These are phyloP conservation scores for Aspergillus affinis DNA, from an alignment of 495 filamentous ascomycete genomes.

Conservation along the genomic window DNA sequence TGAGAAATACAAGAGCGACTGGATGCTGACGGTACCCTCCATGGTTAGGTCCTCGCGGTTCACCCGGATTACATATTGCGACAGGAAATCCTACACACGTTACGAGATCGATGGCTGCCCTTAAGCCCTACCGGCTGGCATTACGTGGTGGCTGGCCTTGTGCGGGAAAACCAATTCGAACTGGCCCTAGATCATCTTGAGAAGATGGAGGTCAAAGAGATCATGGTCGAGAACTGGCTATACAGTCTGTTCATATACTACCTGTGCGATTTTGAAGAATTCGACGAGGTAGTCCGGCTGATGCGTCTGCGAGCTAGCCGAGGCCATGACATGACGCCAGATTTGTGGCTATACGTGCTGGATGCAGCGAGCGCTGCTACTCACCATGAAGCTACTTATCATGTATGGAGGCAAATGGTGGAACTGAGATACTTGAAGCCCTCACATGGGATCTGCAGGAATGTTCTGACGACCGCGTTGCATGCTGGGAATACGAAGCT, in stretches of 20 bases:
- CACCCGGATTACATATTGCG: constrained; percentile 84
- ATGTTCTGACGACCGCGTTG: constrained; percentile 68
- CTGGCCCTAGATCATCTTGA: constrained; percentile 73
- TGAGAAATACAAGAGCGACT: not conserved
- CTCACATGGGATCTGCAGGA: constrained; percentile 58
- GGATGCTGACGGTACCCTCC: constrained; percentile 14
- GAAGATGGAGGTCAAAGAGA: constrained; percentile 57
- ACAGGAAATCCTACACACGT: constrained; percentile 61
- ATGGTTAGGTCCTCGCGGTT: constrained; percentile 65
- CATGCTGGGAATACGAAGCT: constrained; percentile 62
- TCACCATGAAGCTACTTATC: constrained; percentile 56
- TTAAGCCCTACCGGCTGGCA: constrained; percentile 63
- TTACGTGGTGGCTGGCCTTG: constrained; percentile 67
- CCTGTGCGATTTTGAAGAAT: constrained; percentile 66
- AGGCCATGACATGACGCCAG: constrained; percentile 44
- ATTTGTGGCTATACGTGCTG: constrained; percentile 70
- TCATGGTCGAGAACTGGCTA: constrained; percentile 64
- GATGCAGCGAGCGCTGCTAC: constrained; percentile 56
- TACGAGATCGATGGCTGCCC: constrained; percentile 65
- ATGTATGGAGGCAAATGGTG: constrained; percentile 63
- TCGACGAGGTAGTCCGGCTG: constrained; percentile 70
- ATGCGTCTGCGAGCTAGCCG: constrained; percentile 54
- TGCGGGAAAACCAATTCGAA: constrained; percentile 81
- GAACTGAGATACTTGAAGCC: constrained; percentile 62
- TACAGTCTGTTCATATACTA: constrained; percentile 71